Base-by-base conservation (phyloP, 1,139 yeast species). In the Pichia kudriavzevii region DNA sequence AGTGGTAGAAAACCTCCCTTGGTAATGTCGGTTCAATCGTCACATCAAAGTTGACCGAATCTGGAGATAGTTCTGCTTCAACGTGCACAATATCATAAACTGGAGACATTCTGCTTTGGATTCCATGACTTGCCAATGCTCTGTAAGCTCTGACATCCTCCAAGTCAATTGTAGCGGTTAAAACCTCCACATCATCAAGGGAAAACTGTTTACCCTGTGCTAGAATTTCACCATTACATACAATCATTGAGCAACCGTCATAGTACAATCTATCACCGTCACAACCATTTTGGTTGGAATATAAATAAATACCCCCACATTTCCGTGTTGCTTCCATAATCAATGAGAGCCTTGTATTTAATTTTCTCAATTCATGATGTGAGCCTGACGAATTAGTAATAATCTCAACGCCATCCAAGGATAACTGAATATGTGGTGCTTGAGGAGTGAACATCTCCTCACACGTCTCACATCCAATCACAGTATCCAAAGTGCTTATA, bases 241-340 rank as follows among this genome's bases (percentile, higher is more conserved):
- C 84, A 55, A 93, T 91, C 52, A 85, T 66, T 0, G 98, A 95
- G 61, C 95, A 84, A 1, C 99, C 99, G 59, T 91, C 99, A 53
- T 91, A 91, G 58, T 93, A 91, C 35, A 91, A 63, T 41, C 99
- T 70, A 55, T 93, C 99, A 46, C 99, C 99, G 58, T 93, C 99
- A 58, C 99, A 91, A 6, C 99, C 99, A 44, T 81, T 79, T 60
- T 93, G 99, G 57, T 91, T 91, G 16, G 98, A 76, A 53, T 91
- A 91, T 36, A 91, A 64, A 52, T 91, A 91, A 20, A 91, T 76
- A 26, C 99, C 99, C 30, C 99, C 99, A 55, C 96, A 87, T 58
- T 91, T 87, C 39, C 84, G 73, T 4, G 97, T 87, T 2, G 98
- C 98, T 55, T 83, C 95, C 21, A 78, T 74, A 48, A 91, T 93